Percentiles rank a stretch among this genome's conserved stretches.
phyloP scores from a whole-genome alignment of 2,329 filamentous ascomycete genomes.

The Aspergillus sp. region DNA sequence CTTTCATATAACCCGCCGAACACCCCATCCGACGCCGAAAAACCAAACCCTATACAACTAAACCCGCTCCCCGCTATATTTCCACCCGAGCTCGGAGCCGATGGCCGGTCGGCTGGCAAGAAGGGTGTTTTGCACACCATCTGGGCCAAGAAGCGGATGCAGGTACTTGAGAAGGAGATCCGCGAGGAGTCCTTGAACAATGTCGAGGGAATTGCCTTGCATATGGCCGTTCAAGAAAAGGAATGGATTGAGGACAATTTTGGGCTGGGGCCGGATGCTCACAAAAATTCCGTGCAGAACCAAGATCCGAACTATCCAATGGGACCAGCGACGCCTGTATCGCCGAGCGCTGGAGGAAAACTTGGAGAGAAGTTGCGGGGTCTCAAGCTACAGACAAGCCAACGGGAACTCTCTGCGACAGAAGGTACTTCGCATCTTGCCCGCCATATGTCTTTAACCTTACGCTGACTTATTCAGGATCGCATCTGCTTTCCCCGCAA shows the following conservation, averaged over 20 bases:
- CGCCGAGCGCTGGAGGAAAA: conserved; percentile 65
- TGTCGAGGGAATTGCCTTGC: conserved; percentile 75
- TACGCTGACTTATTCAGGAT: conserved; percentile 4
- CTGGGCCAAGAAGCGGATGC: conserved; percentile 82
- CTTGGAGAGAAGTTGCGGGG: conserved; percentile 78
- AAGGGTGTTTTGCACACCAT: conserved; percentile 85
- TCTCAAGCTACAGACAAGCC: conserved; percentile 72
- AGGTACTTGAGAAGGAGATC: conserved; percentile 75
- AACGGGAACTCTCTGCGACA: conserved; percentile 60
- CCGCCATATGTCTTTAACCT: background rate
- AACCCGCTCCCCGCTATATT: conserved; percentile 88
- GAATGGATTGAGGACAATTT: conserved; percentile 85
- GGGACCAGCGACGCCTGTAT: conserved; percentile 57
- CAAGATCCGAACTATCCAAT: conserved; percentile 29
- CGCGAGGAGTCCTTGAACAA: conserved; percentile 70
- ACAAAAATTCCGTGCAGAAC: conserved; percentile 30
- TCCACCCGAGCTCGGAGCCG: conserved; percentile 69
- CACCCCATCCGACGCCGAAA: conserved; percentile 19
- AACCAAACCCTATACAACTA: conserved; percentile 53
- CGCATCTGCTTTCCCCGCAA: conserved; percentile 60
- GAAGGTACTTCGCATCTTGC: conserved; percentile 48
- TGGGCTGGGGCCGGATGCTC: conserved; percentile 52
- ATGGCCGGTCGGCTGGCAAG: conserved; percentile 65
- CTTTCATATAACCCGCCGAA: conserved; percentile 54
- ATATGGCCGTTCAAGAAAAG: conserved; percentile 81